Evolutionary conservation across 148 eudicot genomes (phyloP).

Genomic region (Vaccinium corymbosum): DNA sequence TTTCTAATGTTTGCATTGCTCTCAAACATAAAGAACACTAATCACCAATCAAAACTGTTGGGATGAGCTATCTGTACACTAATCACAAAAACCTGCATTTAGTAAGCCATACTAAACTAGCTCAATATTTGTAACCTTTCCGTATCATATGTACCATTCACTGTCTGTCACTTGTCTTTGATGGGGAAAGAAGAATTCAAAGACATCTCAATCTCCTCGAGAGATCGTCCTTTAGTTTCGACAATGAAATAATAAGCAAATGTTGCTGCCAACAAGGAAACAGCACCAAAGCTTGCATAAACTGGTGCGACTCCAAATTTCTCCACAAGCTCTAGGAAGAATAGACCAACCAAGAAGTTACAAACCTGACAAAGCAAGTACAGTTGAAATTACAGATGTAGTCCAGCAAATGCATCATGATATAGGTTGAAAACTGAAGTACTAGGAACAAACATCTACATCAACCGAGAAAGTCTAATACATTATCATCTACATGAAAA

Average conservation of each 20-base stretch:
- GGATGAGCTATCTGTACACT: too few relatives aligned
- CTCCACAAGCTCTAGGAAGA: conserved; percentile 67
- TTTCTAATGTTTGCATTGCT: too few relatives aligned
- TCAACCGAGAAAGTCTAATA: neutral
- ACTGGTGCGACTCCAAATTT: conserved; percentile 63
- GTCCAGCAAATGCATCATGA: neutral
- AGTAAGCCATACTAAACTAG: neutral
- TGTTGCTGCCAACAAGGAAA: conserved; percentile 58
- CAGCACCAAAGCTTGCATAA: conserved; percentile 56
- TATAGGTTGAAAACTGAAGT: neutral
- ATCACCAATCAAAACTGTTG: too few relatives aligned
- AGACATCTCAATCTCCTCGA: conserved; percentile 77
- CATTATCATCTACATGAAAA: neutral
- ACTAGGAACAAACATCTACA: neutral
- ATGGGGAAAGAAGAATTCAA: conserved; percentile 35
- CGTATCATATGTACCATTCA: neutral
- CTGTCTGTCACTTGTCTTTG: conserved; percentile 27
- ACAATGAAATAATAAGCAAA: conserved; percentile 52
- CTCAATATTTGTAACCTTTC: neutral
- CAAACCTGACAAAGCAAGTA: conserved; percentile 42
- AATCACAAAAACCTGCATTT: neutral
- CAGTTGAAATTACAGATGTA: neutral
- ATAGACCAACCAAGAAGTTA: conserved; percentile 76
- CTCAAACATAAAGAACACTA: too few relatives aligned
- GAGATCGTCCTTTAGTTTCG: conserved; percentile 85